phyloP scores from a whole-genome alignment of 78 protist genomes.

The Dictyostelium intermedium region DNA sequence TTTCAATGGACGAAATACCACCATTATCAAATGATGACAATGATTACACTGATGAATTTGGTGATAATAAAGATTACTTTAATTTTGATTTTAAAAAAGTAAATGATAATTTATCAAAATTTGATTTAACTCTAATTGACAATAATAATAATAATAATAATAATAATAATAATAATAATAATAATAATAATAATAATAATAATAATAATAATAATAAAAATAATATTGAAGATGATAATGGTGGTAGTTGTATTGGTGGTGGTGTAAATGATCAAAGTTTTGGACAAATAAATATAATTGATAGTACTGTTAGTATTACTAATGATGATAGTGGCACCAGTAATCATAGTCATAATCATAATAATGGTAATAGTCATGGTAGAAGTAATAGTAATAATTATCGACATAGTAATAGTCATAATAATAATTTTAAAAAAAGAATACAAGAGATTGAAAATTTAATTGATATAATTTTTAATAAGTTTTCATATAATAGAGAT shows the following conservation, averaged over 20 bases:
- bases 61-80: background rate
- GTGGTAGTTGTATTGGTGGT: background rate
- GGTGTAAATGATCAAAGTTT: background rate
- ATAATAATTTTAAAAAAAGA: too few species aligned
- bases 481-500: background rate
- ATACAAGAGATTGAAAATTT: background rate
- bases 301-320: too few species aligned
- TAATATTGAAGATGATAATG: background rate
- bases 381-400: too few species aligned
- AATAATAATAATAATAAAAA: background rate
- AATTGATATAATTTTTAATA: background rate
- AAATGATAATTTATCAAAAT: background rate
- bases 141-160: background rate
- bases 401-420: background rate
- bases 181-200: background rate
- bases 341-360: background rate
- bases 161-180: background rate
- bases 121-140: background rate
- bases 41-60: background rate
- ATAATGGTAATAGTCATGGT: background rate
- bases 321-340: too few species aligned
- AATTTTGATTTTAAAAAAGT: background rate
- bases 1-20: background rate
- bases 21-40: background rate
- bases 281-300: background rate